phyloP scores from a whole-genome alignment of 2,329 filamentous ascomycete genomes.

The Cladosporium oxysporum region DNA sequence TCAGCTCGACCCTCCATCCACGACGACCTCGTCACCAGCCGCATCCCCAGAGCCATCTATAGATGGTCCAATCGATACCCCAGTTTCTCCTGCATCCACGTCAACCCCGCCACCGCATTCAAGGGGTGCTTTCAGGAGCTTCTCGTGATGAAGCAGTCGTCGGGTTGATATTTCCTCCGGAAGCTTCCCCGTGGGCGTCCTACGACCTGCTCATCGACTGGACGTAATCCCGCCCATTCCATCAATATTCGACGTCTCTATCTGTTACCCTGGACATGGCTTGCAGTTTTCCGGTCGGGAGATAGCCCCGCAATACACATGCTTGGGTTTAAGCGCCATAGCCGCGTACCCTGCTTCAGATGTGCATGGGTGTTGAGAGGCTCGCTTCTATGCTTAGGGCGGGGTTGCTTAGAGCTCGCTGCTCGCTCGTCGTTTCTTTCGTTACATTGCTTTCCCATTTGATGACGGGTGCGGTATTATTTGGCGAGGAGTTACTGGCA shows the following conservation, averaged over 20 bases:
- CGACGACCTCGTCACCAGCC: background rate
- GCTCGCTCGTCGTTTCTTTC: background rate
- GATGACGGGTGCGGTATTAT: background rate
- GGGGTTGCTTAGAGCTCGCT: background rate
- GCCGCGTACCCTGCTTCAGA: background rate
- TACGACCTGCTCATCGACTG: background rate
- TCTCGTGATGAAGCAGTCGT: background rate
- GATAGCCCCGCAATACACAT: background rate
- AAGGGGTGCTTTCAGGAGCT: background rate
- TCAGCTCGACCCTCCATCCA: background rate
- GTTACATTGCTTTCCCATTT: background rate
- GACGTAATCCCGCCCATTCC: background rate
- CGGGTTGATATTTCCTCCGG: background rate
- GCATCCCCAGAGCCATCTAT: background rate
- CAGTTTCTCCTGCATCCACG: background rate
- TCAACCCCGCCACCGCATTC: background rate
- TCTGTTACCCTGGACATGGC: background rate
- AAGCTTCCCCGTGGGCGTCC: background rate
- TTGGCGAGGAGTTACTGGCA: background rate
- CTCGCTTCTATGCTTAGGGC: background rate
- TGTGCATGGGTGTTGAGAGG: background rate
- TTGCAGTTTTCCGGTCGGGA: background rate
- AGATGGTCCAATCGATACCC: background rate
- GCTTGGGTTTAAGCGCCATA: slow-evolving; percentile 1
- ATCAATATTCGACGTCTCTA: background rate